These are phyloP conservation scores for Micractinium sp. DNA, from an alignment of 139 green algal species.

Conservation along the genomic window DNA sequence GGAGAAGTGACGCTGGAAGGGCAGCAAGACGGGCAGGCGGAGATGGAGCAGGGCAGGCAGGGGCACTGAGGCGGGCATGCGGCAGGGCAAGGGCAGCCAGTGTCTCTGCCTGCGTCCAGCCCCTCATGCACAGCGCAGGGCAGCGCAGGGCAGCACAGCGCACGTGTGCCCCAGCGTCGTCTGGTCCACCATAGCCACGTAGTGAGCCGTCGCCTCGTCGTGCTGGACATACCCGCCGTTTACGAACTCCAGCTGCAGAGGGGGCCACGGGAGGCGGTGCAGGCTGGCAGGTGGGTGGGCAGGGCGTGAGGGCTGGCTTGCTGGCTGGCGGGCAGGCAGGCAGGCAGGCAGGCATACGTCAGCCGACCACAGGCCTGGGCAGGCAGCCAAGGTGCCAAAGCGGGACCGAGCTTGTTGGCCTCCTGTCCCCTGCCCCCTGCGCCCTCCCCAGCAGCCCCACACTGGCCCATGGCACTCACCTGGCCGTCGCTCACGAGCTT, in stretches of 20 bases:
- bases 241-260: conserved; percentile 77
- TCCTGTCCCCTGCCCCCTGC: not conserved
- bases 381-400: not conserved
- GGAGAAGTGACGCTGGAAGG: not conserved
- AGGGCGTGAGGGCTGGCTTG: not conserved
- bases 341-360: not conserved
- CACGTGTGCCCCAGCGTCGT: conserved; percentile 81
- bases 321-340: not conserved
- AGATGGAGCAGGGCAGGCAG: not conserved
- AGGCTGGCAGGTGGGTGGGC: too few species aligned
- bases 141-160: not conserved
- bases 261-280: not conserved
- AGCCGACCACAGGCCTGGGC: too few species aligned
- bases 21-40: not conserved
- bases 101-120: too few species aligned
- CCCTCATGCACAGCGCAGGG: too few species aligned
- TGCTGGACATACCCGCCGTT: conserved; percentile 90
- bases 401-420: not conserved
- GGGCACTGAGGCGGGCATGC: not conserved
- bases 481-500: conserved; percentile 54
- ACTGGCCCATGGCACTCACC: not conserved
- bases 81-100: not conserved
- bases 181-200: conserved; percentile 91
- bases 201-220: conserved; percentile 89
- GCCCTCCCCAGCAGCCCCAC: too few species aligned